phyloP scores from a whole-genome alignment of 805 yeast species.

The Monosporozyma unispora region DNA sequence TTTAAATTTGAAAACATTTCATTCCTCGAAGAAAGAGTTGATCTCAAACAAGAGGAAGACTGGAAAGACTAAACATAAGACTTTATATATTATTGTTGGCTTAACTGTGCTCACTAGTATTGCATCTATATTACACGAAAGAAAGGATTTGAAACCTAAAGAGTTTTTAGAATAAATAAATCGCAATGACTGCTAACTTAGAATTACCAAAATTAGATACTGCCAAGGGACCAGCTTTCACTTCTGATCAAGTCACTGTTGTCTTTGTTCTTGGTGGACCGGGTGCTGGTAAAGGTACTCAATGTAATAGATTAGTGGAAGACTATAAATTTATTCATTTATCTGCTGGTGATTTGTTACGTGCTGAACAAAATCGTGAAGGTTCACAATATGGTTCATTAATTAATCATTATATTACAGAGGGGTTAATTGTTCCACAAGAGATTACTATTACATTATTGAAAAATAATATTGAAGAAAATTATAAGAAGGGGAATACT shows the following conservation, averaged over 20 bases:
- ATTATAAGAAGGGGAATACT: slow-evolving; percentile 33
- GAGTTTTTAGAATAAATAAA: slow-evolving; percentile 34
- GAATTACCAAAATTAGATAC: slow-evolving; percentile 3
- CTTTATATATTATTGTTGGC: background rate
- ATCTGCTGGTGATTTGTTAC: slow-evolving; percentile 91
- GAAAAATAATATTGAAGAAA: slow-evolving; percentile 63
- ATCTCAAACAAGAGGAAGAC: background rate
- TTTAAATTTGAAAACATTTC: background rate
- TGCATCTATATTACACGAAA: background rate
- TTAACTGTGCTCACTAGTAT: background rate
- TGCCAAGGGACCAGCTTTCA: slow-evolving; percentile 37
- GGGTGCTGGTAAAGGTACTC: slow-evolving; percentile 97
- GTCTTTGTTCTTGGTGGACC: slow-evolving; percentile 95
- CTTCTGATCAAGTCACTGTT: slow-evolving; percentile 61
- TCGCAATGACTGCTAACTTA: slow-evolving; percentile 10
- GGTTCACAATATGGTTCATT: slow-evolving; percentile 81
- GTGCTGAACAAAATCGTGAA: slow-evolving; percentile 81
- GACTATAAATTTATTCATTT: slow-evolving; percentile 79
- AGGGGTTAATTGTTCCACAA: slow-evolving; percentile 91
- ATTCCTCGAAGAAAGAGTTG: background rate
- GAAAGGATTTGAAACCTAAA: slow-evolving; percentile 27
- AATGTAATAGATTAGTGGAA: slow-evolving; percentile 74
- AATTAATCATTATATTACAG: slow-evolving; percentile 74
- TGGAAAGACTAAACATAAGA: background rate
- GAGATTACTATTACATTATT: slow-evolving; percentile 77